Conservation (phyloP, 768 basidiomycete genomes). For the Gymnopilus junonius region DNA sequence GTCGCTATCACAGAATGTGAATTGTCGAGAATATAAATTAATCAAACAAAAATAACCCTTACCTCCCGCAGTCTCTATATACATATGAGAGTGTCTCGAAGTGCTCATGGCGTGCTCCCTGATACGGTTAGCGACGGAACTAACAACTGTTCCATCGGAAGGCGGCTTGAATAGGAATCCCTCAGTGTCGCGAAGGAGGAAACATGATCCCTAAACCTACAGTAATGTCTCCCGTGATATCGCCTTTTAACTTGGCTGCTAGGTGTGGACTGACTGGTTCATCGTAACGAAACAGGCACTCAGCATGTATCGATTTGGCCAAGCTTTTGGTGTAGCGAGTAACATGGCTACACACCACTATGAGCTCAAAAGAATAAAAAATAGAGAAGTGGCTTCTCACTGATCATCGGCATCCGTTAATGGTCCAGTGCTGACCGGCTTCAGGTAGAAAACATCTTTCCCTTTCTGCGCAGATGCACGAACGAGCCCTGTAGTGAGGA, state of each 20-base stretch:
- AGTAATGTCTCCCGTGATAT: constrained; percentile 26
- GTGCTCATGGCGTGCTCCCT: constrained; percentile 47
- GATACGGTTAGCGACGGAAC: constrained; percentile 68
- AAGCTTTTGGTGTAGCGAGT: constrained; percentile 47
- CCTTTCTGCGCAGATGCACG: constrained; percentile 69
- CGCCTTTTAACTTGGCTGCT: constrained; percentile 61
- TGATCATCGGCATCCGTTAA: constrained; percentile 81
- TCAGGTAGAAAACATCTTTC: constrained; percentile 69
- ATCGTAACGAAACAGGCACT: constrained; percentile 82
- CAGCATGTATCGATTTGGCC: constrained; percentile 50
- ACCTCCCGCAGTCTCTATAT: constrained; percentile 97
- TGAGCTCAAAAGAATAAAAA: neutral
- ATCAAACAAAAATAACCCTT: constrained; percentile 31
- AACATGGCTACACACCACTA: constrained; percentile 59
- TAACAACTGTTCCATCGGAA: constrained; percentile 68
- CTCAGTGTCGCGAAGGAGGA: neutral
- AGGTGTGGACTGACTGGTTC: constrained; percentile 95
- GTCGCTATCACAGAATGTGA: neutral
- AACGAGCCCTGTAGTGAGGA: constrained; percentile 84
- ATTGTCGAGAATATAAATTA: neutral
- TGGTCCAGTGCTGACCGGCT: constrained; percentile 92
- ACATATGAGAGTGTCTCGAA: constrained; percentile 58
- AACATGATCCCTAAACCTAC: constrained; percentile 23
- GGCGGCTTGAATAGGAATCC: constrained; percentile 44
- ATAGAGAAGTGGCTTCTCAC: constrained; percentile 43